Evolutionary conservation across 805 yeast species (phyloP).

Genomic region (Spathaspora hagerdaliae): DNA sequence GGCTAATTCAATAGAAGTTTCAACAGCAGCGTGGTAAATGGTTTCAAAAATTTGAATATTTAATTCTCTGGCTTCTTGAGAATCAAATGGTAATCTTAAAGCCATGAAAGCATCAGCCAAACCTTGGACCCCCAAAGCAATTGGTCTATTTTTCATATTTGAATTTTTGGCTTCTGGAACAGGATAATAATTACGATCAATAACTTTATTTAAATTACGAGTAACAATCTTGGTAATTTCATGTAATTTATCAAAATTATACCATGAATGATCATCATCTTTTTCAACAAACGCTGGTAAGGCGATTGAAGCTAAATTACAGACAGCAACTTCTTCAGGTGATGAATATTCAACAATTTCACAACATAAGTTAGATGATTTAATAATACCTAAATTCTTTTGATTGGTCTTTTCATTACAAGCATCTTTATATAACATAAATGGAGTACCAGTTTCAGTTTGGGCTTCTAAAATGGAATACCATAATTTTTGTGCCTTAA

Average conservation of each 20-base stretch:
- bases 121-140: constrained; percentile 64
- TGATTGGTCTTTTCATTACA: constrained; percentile 58
- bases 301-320: constrained; percentile 59
- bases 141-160: constrained; percentile 56
- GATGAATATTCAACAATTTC: constrained; percentile 60
- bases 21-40: constrained; percentile 57
- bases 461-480: constrained; percentile 57
- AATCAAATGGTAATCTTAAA: constrained; percentile 54
- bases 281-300: constrained; percentile 53
- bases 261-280: constrained; percentile 40
- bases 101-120: constrained; percentile 57
- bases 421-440: constrained; percentile 62
- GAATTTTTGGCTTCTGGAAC: constrained; percentile 51
- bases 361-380: constrained; percentile 60
- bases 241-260: constrained; percentile 54
- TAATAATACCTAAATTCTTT: constrained; percentile 56
- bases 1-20: constrained; percentile 54
- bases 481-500: constrained; percentile 61
- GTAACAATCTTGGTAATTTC: constrained; percentile 52
- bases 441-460: constrained; percentile 64
- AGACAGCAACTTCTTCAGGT: constrained; percentile 57
- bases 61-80: constrained; percentile 52
- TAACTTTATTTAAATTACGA: constrained; percentile 52
- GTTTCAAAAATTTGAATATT: constrained; percentile 61
- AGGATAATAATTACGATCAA: constrained; percentile 55